Conservation (phyloP, 2,329 filamentous ascomycete species). For the Didymosphaeria variabile region DNA sequence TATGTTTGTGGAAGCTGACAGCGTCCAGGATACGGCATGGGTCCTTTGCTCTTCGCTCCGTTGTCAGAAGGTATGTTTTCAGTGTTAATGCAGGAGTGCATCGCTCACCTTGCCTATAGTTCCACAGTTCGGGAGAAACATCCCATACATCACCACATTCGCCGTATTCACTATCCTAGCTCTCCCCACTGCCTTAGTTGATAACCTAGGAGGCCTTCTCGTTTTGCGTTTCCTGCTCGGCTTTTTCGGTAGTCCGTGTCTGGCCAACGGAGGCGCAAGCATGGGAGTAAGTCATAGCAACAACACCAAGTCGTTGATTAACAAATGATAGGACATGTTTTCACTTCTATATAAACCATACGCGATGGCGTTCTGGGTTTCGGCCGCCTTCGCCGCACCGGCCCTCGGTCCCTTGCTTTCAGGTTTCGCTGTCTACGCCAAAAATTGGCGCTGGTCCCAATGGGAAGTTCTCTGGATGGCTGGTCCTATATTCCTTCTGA, state of each 20-base stretch:
- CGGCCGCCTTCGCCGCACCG: constrained; percentile 59
- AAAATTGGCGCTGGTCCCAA: constrained; percentile 69
- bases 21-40: constrained; percentile 40
- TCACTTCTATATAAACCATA: constrained; percentile 65
- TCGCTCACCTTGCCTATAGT: constrained; percentile 30
- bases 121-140: constrained; percentile 59
- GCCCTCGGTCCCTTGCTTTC: constrained; percentile 69
- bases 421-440: constrained; percentile 57
- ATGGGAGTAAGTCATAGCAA: constrained; percentile 36
- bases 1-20: not conserved
- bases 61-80: constrained; percentile 51
- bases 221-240: constrained; percentile 63
- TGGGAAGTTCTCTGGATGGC: constrained; percentile 72
- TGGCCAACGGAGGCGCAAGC: constrained; percentile 65
- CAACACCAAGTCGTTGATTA: not conserved
- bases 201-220: constrained; percentile 63
- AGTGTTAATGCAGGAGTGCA: constrained; percentile 54
- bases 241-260: constrained; percentile 66
- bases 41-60: constrained; percentile 50
- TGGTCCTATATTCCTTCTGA: constrained; percentile 65
- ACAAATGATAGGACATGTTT: constrained; percentile 53
- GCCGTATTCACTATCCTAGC: constrained; percentile 61
- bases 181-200: constrained; percentile 57
- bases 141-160: constrained; percentile 60
- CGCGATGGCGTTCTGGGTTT: constrained; percentile 67